Evolutionary conservation across 1,139 yeast genomes (phyloP).

Genomic region (Pneumocystis jirovecii): DNA sequence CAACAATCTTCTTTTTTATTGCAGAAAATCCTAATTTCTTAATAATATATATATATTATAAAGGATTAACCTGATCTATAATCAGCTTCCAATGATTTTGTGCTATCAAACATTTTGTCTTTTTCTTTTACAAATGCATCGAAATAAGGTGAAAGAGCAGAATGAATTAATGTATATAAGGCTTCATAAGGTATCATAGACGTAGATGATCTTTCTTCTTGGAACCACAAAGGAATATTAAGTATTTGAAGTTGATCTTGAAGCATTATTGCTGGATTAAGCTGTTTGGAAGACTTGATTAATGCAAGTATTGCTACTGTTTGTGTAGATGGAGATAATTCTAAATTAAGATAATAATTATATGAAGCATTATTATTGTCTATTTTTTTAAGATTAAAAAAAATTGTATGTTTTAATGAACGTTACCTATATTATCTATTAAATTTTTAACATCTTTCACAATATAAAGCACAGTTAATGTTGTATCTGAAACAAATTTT

Average conservation of each 20-base stretch:
- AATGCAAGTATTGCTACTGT: slow-evolving; percentile 8
- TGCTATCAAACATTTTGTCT: slow-evolving; percentile 2
- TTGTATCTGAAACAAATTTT: background rate
- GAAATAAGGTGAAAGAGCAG: slow-evolving; percentile 41
- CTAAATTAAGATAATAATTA: background rate
- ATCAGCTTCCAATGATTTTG: slow-evolving; percentile 2
- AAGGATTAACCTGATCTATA: slow-evolving; percentile 7
- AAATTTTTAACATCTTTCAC: background rate
- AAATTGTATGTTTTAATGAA: background rate
- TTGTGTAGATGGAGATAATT: slow-evolving; percentile 1
- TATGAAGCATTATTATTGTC: background rate
- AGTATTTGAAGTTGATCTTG: slow-evolving; percentile 9
- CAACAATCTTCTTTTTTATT: slow-evolving; percentile 52
- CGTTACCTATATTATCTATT: background rate
- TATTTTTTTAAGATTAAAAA: background rate
- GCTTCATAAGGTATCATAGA: slow-evolving; percentile 33
- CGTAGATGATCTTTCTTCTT: slow-evolving; percentile 2
- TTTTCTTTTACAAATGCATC: slow-evolving; percentile 25
- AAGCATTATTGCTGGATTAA: slow-evolving; percentile 1
- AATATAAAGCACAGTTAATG: background rate
- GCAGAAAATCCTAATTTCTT: slow-evolving; percentile 21
- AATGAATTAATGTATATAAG: slow-evolving; percentile 42
- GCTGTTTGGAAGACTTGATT: slow-evolving; percentile 5
- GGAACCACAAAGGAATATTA: slow-evolving; percentile 6
- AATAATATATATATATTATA: background rate